Percentiles rank a stretch among this genome's conserved stretches.
phyloP scores from a whole-genome alignment of 2,329 filamentous ascomycete species.

The Zymoseptoria passerinii region DNA sequence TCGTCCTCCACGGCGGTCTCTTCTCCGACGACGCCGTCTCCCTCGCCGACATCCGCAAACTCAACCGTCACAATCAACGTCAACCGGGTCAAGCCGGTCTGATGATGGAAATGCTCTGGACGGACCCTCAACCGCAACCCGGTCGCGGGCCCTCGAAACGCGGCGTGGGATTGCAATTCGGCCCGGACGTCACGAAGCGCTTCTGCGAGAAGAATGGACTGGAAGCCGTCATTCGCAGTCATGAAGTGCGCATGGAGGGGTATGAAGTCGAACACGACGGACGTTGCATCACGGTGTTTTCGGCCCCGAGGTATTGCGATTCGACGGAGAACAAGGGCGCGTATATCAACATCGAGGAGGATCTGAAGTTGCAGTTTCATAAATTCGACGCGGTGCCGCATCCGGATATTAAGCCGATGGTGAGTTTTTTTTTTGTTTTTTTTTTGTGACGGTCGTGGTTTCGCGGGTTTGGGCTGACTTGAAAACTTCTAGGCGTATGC shows the following conservation, averaged over 20 bases:
- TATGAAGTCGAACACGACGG: constrained; percentile 97
- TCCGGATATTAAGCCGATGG: constrained; percentile 89
- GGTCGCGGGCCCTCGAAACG: constrained; percentile 92
- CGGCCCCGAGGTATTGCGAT: constrained; percentile 94
- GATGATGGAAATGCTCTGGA: constrained; percentile 99
- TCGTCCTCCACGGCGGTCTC: constrained; percentile 87
- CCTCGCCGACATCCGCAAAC: constrained; percentile 85
- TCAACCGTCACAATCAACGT: constrained; percentile 81
- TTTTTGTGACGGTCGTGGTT: background rate
- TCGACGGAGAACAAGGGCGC: constrained; percentile 96
- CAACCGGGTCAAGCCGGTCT: constrained; percentile 88
- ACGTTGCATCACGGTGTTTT: constrained; percentile 96
- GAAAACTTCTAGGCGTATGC: constrained; percentile 64
- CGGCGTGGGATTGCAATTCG: constrained; percentile 93
- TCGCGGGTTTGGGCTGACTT: background rate
- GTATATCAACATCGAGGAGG: constrained; percentile 91
- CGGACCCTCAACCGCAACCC: constrained; percentile 76
- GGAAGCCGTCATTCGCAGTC: constrained; percentile 89
- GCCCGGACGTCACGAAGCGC: constrained; percentile 87
- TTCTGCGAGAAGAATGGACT: constrained; percentile 96
- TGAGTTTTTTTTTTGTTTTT: constrained; percentile 30
- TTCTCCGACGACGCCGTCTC: constrained; percentile 93
- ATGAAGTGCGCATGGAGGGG: constrained; percentile 98
- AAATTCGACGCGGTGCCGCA: constrained; percentile 96
- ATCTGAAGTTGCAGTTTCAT: constrained; percentile 85